phyloP scores from a whole-genome alignment of 306 rosid genomes.

The Trifolium subterraneum region DNA sequence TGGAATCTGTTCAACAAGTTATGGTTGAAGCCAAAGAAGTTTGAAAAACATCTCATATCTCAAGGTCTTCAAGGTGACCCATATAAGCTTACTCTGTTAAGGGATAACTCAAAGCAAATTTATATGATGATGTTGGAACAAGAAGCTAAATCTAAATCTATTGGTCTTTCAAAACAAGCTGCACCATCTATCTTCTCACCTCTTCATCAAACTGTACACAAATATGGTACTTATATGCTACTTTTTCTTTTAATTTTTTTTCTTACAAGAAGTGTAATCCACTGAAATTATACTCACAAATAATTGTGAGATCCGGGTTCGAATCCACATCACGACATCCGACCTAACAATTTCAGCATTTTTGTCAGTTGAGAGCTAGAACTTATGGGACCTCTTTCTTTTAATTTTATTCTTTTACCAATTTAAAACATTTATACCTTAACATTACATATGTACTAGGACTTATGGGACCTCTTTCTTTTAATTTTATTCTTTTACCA shows the following conservation, averaged over 20 bases:
- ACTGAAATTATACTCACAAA: too few species aligned
- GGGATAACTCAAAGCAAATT: constrained; percentile 38
- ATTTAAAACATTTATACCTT: too few species aligned
- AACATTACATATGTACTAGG: too few species aligned
- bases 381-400: too few species aligned
- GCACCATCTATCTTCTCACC: constrained; percentile 40
- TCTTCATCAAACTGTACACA: constrained; percentile 30
- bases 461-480: too few species aligned
- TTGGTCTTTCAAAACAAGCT: constrained; percentile 39
- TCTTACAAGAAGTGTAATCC: too few species aligned
- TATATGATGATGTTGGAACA: constrained; percentile 10
- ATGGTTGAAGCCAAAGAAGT: constrained; percentile 43
- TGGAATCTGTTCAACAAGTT: neutral
- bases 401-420: too few species aligned
- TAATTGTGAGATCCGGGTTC: too few species aligned
- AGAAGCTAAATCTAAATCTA: constrained; percentile 44
- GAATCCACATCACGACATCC: too few species aligned
- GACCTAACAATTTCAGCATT: too few species aligned
- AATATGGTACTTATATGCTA: constrained; percentile 40
- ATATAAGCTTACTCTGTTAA: constrained; percentile 31
- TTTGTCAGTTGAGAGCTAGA: too few species aligned
- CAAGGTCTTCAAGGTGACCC: constrained; percentile 53
- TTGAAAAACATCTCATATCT: constrained; percentile 45
- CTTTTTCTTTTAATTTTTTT: neutral
- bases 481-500: too few species aligned